Evolutionary conservation across 1,284 basidiomycete genomes (phyloP).

Genomic region (Xerocomus nothofagi): DNA sequence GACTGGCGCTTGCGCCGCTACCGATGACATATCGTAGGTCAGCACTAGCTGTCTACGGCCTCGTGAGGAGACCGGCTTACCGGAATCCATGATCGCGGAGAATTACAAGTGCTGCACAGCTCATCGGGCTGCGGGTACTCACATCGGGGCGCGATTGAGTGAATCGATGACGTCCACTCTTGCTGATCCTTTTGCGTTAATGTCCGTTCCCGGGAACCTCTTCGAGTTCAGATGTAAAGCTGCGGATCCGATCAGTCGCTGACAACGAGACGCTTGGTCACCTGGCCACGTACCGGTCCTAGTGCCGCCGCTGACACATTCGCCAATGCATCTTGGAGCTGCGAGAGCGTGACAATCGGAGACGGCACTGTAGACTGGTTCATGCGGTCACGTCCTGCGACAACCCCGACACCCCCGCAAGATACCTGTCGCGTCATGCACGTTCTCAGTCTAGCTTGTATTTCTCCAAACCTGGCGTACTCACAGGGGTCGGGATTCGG

Average conservation of each 20-base stretch:
- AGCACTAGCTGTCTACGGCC: not conserved
- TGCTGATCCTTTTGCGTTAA: not conserved
- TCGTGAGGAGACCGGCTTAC: not conserved
- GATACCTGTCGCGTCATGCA: not conserved
- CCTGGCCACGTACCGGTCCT: not conserved
- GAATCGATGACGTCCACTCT: not conserved
- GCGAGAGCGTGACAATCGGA: not conserved
- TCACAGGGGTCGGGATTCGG: not conserved
- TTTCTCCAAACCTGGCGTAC: not conserved
- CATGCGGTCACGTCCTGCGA: not conserved
- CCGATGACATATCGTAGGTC: no score
- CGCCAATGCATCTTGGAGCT: not conserved
- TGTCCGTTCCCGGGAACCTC: not conserved
- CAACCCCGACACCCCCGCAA: not conserved
- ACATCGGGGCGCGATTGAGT: not conserved
- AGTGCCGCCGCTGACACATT: not conserved
- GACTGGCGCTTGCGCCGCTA: no score
- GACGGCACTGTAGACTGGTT: not conserved
- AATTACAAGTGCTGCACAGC: not conserved
- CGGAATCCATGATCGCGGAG: not conserved
- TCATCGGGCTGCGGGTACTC: not conserved
- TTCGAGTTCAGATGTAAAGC: not conserved
- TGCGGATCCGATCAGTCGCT: constrained; percentile 3
- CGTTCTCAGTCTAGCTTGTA: not conserved
- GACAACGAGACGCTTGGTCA: not conserved